These are phyloP conservation scores for Nicotiana sylvestris DNA, from an alignment of 257 asterid genomes.

Conservation along the genomic window DNA sequence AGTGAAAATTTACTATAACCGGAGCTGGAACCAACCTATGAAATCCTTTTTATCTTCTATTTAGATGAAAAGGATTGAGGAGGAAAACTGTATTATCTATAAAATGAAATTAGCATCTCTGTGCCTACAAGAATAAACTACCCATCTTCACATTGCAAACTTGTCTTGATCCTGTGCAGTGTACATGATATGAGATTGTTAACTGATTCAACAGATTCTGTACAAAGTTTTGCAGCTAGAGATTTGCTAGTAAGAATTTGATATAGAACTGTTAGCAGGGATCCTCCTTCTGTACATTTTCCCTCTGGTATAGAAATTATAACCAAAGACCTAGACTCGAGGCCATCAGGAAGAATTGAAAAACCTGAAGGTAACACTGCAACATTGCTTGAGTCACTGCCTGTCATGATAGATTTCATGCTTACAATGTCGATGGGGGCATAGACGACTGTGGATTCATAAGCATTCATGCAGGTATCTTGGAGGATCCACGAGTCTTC, in stretches of 20 bases:
- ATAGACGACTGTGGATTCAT: conserved; percentile 59
- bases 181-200: conserved; percentile 53
- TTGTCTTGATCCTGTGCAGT: conserved; percentile 51
- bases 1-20: too few relatives aligned
- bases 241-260: conserved; percentile 57
- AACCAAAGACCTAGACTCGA: conserved; percentile 52
- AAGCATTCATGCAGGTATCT: conserved; percentile 54
- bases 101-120: too few relatives aligned
- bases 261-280: conserved; percentile 55
- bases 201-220: conserved; percentile 58
- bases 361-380: conserved; percentile 66
- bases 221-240: conserved; percentile 35
- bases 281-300: conserved; percentile 67
- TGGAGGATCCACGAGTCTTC: conserved; percentile 60
- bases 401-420: conserved; percentile 69
- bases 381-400: conserved; percentile 62
- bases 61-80: too few relatives aligned
- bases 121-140: background rate
- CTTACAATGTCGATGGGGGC: conserved; percentile 60
- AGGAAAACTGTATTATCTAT: too few relatives aligned
- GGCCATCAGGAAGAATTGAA: conserved; percentile 64
- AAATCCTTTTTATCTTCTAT: too few relatives aligned
- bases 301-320: conserved; percentile 56
- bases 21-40: too few relatives aligned
- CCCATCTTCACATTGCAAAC: conserved; percentile 68